phyloP scores from a whole-genome alignment of 352 stramenopile species.

The Aphanomyces euteiches region DNA sequence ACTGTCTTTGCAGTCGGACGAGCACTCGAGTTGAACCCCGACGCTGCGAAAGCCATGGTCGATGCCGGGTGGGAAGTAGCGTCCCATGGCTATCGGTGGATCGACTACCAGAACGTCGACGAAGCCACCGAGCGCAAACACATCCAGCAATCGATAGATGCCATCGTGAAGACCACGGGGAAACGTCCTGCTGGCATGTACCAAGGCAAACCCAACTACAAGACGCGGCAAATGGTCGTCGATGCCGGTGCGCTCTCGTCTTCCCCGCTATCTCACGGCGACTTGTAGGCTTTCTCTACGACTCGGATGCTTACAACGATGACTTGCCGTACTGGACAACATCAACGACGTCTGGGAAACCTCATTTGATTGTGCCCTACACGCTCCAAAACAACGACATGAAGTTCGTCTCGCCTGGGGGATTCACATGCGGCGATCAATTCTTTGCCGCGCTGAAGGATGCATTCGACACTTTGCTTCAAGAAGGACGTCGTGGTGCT shows the following conservation, averaged over 20 bases:
- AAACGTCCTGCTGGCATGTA: constrained; percentile 93
- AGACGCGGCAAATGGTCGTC: constrained; percentile 87
- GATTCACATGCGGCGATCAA: constrained; percentile 90
- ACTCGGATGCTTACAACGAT: constrained; percentile 94
- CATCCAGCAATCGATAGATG: constrained; percentile 88
- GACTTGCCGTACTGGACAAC: constrained; percentile 93
- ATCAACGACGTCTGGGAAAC: constrained; percentile 45
- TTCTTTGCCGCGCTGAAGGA: constrained; percentile 94
- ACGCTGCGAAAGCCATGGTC: constrained; percentile 87
- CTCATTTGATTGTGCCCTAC: constrained; percentile 95
- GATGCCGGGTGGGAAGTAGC: constrained; percentile 91
- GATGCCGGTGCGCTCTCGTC: constrained; percentile 62
- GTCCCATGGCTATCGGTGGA: constrained; percentile 94
- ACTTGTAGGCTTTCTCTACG: constrained; percentile 88
- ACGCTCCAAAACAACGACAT: constrained; percentile 96
- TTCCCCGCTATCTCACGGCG: neutral
- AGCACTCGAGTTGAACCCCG: constrained; percentile 92
- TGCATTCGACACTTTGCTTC: constrained; percentile 81
- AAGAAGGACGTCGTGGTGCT: constrained; percentile 79
- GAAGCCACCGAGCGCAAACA: constrained; percentile 90
- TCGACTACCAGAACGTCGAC: constrained; percentile 94
- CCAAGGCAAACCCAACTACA: constrained; percentile 93
- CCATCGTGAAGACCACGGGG: constrained; percentile 87
- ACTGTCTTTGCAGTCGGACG: constrained; percentile 94
- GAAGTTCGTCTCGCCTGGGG: constrained; percentile 90